Evolutionary conservation across 116 monocot species (phyloP), one percentile per base, ranked within the genome.

Genomic region (Dioscorea cayenensis): DNA sequence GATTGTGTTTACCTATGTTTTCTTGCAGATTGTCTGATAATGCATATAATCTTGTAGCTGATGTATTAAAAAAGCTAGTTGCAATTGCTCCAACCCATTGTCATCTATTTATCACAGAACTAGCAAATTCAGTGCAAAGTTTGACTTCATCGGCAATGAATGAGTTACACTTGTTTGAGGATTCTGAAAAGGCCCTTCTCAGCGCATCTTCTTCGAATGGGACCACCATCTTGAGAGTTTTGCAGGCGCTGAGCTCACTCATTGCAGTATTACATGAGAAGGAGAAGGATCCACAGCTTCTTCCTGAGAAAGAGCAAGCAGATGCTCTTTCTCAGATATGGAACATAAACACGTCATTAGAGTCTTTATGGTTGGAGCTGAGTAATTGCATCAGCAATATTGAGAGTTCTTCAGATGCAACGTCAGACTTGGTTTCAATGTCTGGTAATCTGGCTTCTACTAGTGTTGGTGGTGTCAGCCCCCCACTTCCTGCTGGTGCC

Each of bases 371-470:
- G 99, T 68, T 86, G 25, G 87, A 99, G 66, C 75, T 99, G 70
- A 99, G 99, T 77, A 94, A 72, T 18, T 91, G 91, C 49, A 99
- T 99, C 51, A 87, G 89, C 77, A 94, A 88, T 72, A 94, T 99
- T 28, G 99, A 99, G 70, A 87, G 79, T 49, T 87, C 85, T 67
- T 87, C 99, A 66, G 94, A 91, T 35, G 82, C 82, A 6, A 73
- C 77, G 48, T 78, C 83, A 16, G 92, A 92, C 74, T 72, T 87
- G 63, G 65, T 66, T 73, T 20, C 72, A 35, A 60, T 76, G 67
- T 67, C 84, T 67, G 78, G 60, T 27, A 82, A 75, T 71, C 55
- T 65, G 63, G 67, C 71, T 64, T 67, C 82, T 14, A 52, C 71
- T 60, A 80, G 60, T 73, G 36, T 72, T 35, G 73, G 77, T 71